Percentiles rank a stretch among this genome's conserved stretches.
Conservation (phyloP, 2,329 filamentous ascomycete genomes). For the Magnaporthiopsis rhizophila region DNA sequence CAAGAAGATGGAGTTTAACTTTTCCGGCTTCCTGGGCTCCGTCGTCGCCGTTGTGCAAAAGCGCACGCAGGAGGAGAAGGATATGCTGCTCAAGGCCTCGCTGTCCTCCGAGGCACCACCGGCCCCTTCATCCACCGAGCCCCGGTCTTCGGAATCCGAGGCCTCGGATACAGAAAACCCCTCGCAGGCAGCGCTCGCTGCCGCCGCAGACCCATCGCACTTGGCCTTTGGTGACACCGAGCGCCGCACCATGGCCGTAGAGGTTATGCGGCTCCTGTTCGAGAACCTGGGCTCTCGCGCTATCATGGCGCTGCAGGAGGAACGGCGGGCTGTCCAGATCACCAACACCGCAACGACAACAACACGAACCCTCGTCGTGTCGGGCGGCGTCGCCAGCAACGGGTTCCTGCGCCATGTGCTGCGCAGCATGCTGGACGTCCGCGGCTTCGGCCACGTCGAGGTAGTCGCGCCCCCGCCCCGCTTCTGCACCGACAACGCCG, state of each 20-base stretch:
- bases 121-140: too few species aligned
- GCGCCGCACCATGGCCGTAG: constrained; percentile 59
- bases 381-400: constrained; percentile 88
- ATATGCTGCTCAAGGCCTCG: background rate
- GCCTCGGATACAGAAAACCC: too few species aligned
- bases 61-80: constrained; percentile 18
- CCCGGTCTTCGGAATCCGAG: too few species aligned
- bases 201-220: too few species aligned
- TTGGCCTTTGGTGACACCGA: constrained; percentile 38
- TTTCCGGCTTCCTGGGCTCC: constrained; percentile 54
- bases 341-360: constrained; percentile 36
- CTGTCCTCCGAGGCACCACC: too few species aligned
- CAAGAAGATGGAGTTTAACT: constrained; percentile 60
- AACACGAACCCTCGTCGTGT: constrained; percentile 64
- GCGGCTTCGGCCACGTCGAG: constrained; percentile 53
- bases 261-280: constrained; percentile 73
- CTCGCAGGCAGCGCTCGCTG: too few species aligned
- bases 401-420: constrained; percentile 64
- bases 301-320: constrained; percentile 50
- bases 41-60: constrained; percentile 43
- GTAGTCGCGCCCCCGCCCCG: constrained; percentile 67
- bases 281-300: constrained; percentile 77
- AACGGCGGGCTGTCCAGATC: constrained; percentile 10
- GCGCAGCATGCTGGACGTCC: constrained; percentile 48
- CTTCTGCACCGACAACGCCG: constrained; percentile 90